Percentiles rank a stretch among this genome's conserved stretches.
Evolutionary conservation across 1,139 yeast species (phyloP).

Genomic region (Zhuliangozyma parablackwelliae): DNA sequence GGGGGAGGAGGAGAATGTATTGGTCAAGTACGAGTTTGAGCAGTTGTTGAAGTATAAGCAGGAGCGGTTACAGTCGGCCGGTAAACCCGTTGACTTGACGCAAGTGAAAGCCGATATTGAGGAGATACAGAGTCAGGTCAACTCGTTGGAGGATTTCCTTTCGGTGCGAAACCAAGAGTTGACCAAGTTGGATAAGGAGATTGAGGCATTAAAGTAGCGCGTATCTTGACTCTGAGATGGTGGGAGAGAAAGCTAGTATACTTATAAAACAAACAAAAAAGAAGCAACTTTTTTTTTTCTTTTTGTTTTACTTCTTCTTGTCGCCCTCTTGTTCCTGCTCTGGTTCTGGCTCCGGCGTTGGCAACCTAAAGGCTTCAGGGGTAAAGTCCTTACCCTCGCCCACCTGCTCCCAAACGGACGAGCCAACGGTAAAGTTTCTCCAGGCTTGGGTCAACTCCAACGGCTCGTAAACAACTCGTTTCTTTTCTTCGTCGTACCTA

Average conservation of each 20-base stretch:
- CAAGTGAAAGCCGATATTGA: slow-evolving; percentile 56
- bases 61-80: slow-evolving; percentile 15
- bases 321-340: slow-evolving; percentile 32
- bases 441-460: slow-evolving; percentile 88
- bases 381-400: slow-evolving; percentile 83
- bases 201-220: slow-evolving; percentile 20
- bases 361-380: slow-evolving; percentile 77
- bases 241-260: background rate
- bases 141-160: slow-evolving; percentile 54
- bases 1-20: slow-evolving; percentile 26
- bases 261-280: too few species aligned
- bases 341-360: slow-evolving; percentile 78
- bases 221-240: background rate
- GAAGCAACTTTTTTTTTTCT: too few species aligned
- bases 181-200: slow-evolving; percentile 39
- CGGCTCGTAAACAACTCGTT: slow-evolving; percentile 86
- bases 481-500: slow-evolving; percentile 85
- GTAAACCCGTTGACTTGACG: slow-evolving; percentile 24
- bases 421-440: slow-evolving; percentile 85
- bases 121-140: slow-evolving; percentile 62
- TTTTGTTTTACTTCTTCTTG: background rate
- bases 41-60: slow-evolving; percentile 75
- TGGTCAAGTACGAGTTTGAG: slow-evolving; percentile 68
- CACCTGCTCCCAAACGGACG: slow-evolving; percentile 89
- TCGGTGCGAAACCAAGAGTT: slow-evolving; percentile 49